phyloP scores from a whole-genome alignment of 208 protist species.

The Acanthamoeba lenticulata region DNA sequence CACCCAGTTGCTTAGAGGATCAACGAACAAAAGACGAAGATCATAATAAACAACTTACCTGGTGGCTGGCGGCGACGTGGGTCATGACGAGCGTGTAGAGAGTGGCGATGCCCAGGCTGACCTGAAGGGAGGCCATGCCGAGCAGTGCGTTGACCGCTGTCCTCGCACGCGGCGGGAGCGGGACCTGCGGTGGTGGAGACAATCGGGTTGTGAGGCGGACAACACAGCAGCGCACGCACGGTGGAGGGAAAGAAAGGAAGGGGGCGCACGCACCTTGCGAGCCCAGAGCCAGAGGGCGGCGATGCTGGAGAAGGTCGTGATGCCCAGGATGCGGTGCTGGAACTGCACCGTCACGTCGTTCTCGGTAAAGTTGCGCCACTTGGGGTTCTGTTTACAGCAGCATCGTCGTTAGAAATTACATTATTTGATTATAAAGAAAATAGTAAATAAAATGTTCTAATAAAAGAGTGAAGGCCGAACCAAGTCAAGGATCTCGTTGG shows the following conservation, averaged over 20 bases:
- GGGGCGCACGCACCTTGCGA: not conserved
- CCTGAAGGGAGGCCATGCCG: conserved; percentile 81
- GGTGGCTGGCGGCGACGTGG: conserved; percentile 88
- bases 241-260: not conserved
- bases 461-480: not conserved
- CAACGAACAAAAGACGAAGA: not conserved
- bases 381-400: conserved; percentile 65
- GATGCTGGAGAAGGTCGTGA: conserved; percentile 65
- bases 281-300: conserved; percentile 35
- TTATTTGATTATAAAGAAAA: conserved; percentile 3
- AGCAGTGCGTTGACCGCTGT: conserved; percentile 51
- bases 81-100: conserved; percentile 93
- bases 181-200: not conserved
- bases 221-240: too few species aligned
- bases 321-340: conserved; percentile 83
- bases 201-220: not conserved
- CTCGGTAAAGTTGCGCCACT: conserved; percentile 80
- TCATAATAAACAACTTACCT: conserved; percentile 65
- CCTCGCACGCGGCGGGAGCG: conserved; percentile 30
- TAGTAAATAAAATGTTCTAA: too few species aligned
- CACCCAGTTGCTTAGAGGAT: not conserved
- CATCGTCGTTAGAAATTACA: not conserved
- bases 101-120: conserved; percentile 93
- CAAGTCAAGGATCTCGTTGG: conserved; percentile 63
- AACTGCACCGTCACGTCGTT: conserved; percentile 86